Evolutionary conservation across 371 early-diverging fungal genomes (phyloP).

Genomic region (Polyrhizophydium stewartii): DNA sequence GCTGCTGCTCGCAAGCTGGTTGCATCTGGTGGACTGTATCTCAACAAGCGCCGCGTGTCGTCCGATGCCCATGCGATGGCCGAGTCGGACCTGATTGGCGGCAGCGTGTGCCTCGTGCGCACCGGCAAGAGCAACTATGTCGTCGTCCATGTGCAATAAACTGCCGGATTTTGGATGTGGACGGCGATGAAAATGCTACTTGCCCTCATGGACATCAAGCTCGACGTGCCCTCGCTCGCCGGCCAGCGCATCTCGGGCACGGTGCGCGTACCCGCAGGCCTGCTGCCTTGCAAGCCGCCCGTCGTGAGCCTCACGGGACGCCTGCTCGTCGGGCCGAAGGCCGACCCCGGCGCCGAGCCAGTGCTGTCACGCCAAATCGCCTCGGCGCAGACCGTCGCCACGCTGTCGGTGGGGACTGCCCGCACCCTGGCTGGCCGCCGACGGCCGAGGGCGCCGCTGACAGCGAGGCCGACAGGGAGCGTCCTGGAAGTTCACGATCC

Average conservation of each 20-base stretch:
- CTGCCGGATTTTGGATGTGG: no score
- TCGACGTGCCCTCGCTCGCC: background rate
- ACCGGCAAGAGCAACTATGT: slow-evolving; percentile 29
- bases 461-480: no score
- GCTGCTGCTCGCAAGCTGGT: slow-evolving; percentile 30
- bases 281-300: no score
- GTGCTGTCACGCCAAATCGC: background rate
- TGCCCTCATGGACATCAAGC: no score
- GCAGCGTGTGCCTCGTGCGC: slow-evolving; percentile 16
- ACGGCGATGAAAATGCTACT: no score
- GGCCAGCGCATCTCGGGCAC: background rate
- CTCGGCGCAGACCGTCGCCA: background rate
- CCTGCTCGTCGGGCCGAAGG: no score
- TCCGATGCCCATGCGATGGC: slow-evolving; percentile 1
- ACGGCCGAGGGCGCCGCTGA: no score
- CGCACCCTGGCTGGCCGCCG: no score
- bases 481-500: background rate
- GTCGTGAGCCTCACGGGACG: no score
- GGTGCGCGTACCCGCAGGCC: background rate
- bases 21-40: slow-evolving; percentile 31
- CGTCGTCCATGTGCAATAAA: slow-evolving; percentile 6
- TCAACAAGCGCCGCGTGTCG: slow-evolving; percentile 20
- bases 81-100: slow-evolving; percentile 20
- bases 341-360: no score
- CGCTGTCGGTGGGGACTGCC: background rate